Base-by-base conservation (phyloP, 1,284 basidiomycete species). In the Naganishia sp. region DNA sequence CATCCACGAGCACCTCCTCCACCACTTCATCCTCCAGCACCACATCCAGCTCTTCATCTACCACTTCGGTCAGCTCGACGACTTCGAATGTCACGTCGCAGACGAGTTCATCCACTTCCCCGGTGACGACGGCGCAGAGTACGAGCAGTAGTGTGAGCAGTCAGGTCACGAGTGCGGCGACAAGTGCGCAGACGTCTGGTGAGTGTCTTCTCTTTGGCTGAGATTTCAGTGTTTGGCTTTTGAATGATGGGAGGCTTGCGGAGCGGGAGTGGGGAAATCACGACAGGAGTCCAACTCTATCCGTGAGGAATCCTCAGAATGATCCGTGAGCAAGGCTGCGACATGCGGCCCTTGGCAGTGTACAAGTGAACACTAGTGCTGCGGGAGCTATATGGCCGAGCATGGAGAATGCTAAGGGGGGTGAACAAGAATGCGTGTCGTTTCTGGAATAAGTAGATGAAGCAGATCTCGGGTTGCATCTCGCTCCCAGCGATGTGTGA, bases 111-210 rank as follows among this genome's bases (percentile, higher is more conserved):
- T 55, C 53, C 36, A 39, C 36, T 39, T 39, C 36, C 10, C 13
- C 36, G 10, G 36, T 10, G 45, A 46, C 45, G 18, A 46, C 45
- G 45, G 21, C 45, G 45, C 21, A 18, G 45, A 46, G 45, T 15
- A 46, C 45, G 45, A 46, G 21, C 16, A 46, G 28, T 23, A 52
- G n/a, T 18, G 50, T 52, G 50, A 52, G 50, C 33, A 52, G 50
- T 9, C 28, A 31, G 28, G 28, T 31, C 10, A 52, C 45, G 15
- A 23, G 45, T n/a, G 21, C 45, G 18, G 45, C 45, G 45, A 18
- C 45, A 16, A 46, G 21, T 46, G 21, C 45, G 18, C 18, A 46
- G 16, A 46, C 45, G 45, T 18, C 45, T 18, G 21, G 45, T 46
- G 18, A 46, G 45, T n/a, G 11, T 46, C 45, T 7, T n/a, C 16